Conservation (phyloP, 306 rosid genomes). For the Malus orientalis region DNA sequence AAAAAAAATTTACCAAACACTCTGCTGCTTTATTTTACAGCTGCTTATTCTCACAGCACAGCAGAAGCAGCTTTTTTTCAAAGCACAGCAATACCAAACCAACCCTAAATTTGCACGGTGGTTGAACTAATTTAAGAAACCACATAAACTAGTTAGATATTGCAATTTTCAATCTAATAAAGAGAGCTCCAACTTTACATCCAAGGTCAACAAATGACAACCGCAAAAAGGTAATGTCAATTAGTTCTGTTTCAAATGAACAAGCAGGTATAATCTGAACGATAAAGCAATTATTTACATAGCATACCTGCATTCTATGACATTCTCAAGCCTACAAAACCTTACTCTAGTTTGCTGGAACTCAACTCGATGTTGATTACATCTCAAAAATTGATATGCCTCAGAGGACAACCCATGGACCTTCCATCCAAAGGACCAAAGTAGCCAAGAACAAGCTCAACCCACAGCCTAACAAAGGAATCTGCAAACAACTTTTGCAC, state of each 20-base stretch:
- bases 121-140: not conserved
- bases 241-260: not conserved
- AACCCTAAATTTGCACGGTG: not conserved
- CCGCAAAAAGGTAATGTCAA: not conserved
- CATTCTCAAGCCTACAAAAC: conserved; percentile 19
- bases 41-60: too few relatives aligned
- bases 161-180: not conserved
- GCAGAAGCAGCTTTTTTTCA: too few relatives aligned
- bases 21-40: too few relatives aligned
- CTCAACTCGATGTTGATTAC: conserved; percentile 22
- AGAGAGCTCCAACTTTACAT: not conserved
- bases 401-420: conserved; percentile 4
- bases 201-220: conserved; percentile 10
- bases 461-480: not conserved
- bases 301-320: conserved; percentile 16
- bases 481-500: not conserved
- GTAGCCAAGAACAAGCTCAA: conserved; percentile 6
- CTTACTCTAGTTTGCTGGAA: conserved; percentile 15
- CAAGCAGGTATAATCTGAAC: conserved; percentile 16
- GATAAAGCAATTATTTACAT: conserved; percentile 33
- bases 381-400: conserved; percentile 17
- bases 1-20: too few relatives aligned
- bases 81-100: too few relatives aligned
- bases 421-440: conserved; percentile 6
- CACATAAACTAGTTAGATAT: not conserved